Base-by-base conservation (phyloP, 345 rosid species). In the Citrus unshiu region DNA sequence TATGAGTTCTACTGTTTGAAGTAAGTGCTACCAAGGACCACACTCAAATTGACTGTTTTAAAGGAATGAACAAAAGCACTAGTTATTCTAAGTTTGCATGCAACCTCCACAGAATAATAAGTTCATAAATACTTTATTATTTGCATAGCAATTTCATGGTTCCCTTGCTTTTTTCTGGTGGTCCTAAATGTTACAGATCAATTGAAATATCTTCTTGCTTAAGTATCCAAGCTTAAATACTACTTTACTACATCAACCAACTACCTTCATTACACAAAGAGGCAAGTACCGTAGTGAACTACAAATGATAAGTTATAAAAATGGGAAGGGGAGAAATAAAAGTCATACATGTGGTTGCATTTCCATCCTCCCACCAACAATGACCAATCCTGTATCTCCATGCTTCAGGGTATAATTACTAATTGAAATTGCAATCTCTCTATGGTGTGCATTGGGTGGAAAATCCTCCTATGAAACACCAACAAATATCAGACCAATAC, bases 321-420 rank as follows among this genome's bases (percentile, higher is more conserved):
- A 46, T 46, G 51, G 1, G 13, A 68, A 19, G 10, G 22, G 22
- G n/a, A 46, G 21, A 78, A 61, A 58, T 4, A 74, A 46, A 12
- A 75, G 66, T 83, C 90, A 86, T 91, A 94, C 99, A 93, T 94
- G 94, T 56, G 93, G 91, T 81, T 88, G 98, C 86, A 89, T 70
- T 86, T 96, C 98, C 97, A 94, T 96, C 86, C 99, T 89, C 80
- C 98, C 99, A 80, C 98, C 98, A 80, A 96, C 89, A 72, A 96
- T 87, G 69, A 96, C 85, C 84, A 96, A 82, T 72, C 99, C 97
- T 1, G 89, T 76, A 87, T 96, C 99, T 51, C 95, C 97, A 58
- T 91, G 97, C 89, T 83, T 92, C 85, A 94, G 82, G 8, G 98
- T 94, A 82, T 91, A 96, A 87, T 94, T 94, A 87, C 91, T 93